Conservation (phyloP, 805 yeast species). For the Hanseniaspora lindneri region DNA sequence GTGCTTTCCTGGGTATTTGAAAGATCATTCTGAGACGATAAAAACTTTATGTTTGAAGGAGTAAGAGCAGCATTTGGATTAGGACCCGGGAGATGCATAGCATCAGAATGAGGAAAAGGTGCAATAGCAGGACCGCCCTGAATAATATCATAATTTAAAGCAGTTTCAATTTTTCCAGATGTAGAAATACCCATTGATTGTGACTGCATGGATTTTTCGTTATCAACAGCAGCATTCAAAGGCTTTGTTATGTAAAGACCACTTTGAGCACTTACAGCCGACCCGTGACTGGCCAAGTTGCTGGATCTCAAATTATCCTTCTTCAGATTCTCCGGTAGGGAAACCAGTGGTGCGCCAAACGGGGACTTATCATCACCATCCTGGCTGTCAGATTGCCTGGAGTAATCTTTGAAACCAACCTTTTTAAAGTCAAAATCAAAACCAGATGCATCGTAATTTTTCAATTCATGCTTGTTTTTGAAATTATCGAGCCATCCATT, state of each 20-base stretch:
- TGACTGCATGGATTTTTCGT: neutral
- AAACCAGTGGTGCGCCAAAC: neutral
- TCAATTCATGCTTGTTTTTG: constrained; percentile 44
- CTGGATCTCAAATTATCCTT: neutral
- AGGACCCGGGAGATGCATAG: neutral
- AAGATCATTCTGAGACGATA: constrained; percentile 9
- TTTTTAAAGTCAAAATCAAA: constrained; percentile 3
- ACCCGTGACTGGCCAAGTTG: neutral
- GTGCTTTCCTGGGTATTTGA: constrained; percentile 14
- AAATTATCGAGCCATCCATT: constrained; percentile 56
- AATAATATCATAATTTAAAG: neutral
- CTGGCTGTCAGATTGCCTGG: neutral
- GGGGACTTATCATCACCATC: neutral
- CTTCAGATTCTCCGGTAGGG: neutral
- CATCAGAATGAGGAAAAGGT: neutral
- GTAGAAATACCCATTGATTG: constrained; percentile 1
- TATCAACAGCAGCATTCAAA: neutral
- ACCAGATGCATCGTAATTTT: constrained; percentile 3
- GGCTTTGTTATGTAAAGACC: constrained; percentile 8
- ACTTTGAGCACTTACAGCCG: constrained; percentile 3
- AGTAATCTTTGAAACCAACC: neutral
- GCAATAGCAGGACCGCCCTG: neutral
- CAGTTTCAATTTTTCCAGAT: constrained; percentile 2
- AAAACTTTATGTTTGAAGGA: neutral
- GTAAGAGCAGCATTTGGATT: neutral